phyloP scores from a whole-genome alignment of 2,329 filamentous ascomycete species.

The Nemania sp. region DNA sequence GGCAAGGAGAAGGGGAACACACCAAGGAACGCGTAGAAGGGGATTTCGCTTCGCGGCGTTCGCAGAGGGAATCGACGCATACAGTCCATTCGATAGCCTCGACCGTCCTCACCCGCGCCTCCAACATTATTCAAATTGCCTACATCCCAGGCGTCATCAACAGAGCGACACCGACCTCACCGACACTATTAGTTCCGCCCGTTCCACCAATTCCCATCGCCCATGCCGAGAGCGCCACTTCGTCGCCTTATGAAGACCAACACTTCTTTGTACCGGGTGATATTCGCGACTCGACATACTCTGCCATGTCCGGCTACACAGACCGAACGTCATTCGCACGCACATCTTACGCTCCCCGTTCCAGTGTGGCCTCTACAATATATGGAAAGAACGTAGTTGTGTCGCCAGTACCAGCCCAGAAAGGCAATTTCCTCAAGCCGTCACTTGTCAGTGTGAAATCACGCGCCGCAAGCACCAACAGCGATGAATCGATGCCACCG shows the following conservation, averaged over 20 bases:
- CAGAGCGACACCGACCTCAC: slow-evolving; percentile 81
- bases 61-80: slow-evolving; percentile 75
- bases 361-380: slow-evolving; percentile 87
- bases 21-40: slow-evolving; percentile 42
- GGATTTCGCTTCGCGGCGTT: slow-evolving; percentile 51
- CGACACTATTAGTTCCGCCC: slow-evolving; percentile 80
- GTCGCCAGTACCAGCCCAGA: slow-evolving; percentile 74
- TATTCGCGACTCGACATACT: slow-evolving; percentile 88
- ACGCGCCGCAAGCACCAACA: slow-evolving; percentile 56
- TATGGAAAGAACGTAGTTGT: slow-evolving; percentile 91
- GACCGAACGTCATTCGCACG: slow-evolving; percentile 65
- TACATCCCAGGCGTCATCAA: slow-evolving; percentile 98
- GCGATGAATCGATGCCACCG: slow-evolving; percentile 63
- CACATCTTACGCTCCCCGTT: slow-evolving; percentile 62
- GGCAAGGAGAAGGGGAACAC: slow-evolving; percentile 58
- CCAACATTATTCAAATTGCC: slow-evolving; percentile 98
- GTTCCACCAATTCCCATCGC: slow-evolving; percentile 86
- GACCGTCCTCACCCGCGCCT: slow-evolving; percentile 91
- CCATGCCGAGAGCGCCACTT: slow-evolving; percentile 60
- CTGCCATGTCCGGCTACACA: slow-evolving; percentile 67
- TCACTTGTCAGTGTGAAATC: slow-evolving; percentile 92
- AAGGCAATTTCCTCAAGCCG: slow-evolving; percentile 83
- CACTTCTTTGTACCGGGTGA: slow-evolving; percentile 94
- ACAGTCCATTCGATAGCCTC: slow-evolving; percentile 92
- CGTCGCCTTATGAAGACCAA: slow-evolving; percentile 69